These are phyloP conservation scores for Dimocarpus longan DNA, from an alignment of 345 rosid species.

Conservation along the genomic window DNA sequence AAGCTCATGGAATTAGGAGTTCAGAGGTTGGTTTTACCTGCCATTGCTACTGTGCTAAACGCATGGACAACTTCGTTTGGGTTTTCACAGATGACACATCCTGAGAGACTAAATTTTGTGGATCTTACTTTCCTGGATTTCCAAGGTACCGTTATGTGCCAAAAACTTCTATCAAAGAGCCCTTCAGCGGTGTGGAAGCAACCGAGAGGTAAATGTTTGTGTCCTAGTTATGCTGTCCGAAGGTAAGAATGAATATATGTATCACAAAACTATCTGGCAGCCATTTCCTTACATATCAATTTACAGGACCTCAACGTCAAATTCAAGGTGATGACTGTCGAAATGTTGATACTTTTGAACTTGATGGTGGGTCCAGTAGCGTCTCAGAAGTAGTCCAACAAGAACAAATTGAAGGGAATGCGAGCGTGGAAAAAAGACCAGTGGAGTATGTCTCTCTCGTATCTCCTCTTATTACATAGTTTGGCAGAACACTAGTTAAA, in stretches of 20 bases:
- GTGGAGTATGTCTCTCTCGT: conserved; percentile 47
- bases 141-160: conserved; percentile 70
- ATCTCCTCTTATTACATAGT: not conserved
- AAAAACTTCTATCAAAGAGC: conserved; percentile 45
- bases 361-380: conserved; percentile 10
- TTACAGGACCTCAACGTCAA: conserved; percentile 39
- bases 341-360: conserved; percentile 27
- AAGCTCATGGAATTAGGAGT: conserved; percentile 66
- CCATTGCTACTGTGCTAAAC: conserved; percentile 58
- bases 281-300: conserved; percentile 13
- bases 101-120: conserved; percentile 53
- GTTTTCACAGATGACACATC: conserved; percentile 54
- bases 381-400: too few relatives aligned
- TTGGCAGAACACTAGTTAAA: too few relatives aligned
- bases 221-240: not conserved
- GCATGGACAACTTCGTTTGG: conserved; percentile 82
- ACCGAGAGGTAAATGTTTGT: conserved; percentile 11
- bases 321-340: conserved; percentile 16
- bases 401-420: not conserved
- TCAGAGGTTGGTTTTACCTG: conserved; percentile 72
- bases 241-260: not conserved
- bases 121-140: conserved; percentile 67
- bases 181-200: conserved; percentile 17
- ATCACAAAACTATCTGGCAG: not conserved
- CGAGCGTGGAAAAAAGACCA: conserved; percentile 27